These are phyloP conservation scores for Diplosphaera chodatii DNA, from an alignment of 139 green algal species.

Conservation along the genomic window DNA sequence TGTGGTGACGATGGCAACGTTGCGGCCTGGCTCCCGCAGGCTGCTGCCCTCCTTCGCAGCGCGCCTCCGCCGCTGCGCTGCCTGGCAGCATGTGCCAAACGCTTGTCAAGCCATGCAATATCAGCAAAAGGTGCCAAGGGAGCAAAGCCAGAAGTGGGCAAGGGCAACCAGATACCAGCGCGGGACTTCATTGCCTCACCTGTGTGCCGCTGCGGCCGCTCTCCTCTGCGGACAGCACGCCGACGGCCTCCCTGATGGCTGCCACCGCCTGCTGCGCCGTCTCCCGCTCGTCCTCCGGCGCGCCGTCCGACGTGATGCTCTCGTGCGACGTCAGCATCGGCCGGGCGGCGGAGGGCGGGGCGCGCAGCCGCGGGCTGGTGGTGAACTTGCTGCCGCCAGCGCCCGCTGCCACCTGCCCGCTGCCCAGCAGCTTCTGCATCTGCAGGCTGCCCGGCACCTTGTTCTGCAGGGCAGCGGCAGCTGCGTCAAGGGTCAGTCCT, in stretches of 20 bases:
- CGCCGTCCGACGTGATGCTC: neutral
- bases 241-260: neutral
- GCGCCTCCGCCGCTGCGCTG: conserved; percentile 2
- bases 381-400: conserved; percentile 10
- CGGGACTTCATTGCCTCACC: no score
- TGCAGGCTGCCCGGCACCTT: conserved; percentile 4
- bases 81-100: no score
- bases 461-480: no score
- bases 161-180: no score
- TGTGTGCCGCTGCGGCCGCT: neutral
- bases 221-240: neutral
- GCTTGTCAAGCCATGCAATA: no score
- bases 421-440: neutral
- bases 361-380: neutral
- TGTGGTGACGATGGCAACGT: conserved; percentile 96
- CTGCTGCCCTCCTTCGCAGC: conserved; percentile 16
- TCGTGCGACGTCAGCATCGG: neutral
- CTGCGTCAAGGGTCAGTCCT: no score
- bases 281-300: neutral
- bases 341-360: conserved; percentile 7
- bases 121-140: no score
- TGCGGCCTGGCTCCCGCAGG: conserved; percentile 63
- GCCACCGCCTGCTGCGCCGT: neutral
- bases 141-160: no score
- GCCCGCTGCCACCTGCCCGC: conserved; percentile 2